phyloP scores from a whole-genome alignment of 1,284 basidiomycete species.

The Ganoderma lucidum region DNA sequence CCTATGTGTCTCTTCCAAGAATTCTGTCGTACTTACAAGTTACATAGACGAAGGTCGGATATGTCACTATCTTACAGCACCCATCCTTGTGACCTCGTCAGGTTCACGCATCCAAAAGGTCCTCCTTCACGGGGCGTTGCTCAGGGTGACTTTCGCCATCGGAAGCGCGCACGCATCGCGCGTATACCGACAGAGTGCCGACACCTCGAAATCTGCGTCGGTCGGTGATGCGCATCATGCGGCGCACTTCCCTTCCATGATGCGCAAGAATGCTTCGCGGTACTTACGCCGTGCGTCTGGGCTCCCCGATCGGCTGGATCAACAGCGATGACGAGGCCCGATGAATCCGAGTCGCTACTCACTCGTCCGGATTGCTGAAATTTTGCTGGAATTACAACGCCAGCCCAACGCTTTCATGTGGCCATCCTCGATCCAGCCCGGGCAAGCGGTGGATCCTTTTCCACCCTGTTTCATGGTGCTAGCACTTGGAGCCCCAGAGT shows the following conservation, averaged over 20 bases:
- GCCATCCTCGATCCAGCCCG: background rate
- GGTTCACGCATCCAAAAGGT: background rate
- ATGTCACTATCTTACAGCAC: background rate
- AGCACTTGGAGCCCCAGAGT: background rate
- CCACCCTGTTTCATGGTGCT: background rate
- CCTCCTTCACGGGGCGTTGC: background rate
- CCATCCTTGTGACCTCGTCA: background rate
- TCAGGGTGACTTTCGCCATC: background rate
- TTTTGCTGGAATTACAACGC: too few relatives aligned
- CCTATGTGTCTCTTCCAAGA: background rate
- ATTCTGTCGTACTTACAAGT: background rate
- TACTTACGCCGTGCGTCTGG: background rate
- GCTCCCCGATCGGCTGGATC: background rate
- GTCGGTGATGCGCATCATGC: slow-evolving; percentile 1
- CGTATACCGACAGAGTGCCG: background rate
- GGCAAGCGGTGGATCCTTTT: background rate
- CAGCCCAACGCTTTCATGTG: too few relatives aligned
- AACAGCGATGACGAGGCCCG: background rate
- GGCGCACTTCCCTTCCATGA: background rate
- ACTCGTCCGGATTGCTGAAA: too few relatives aligned
- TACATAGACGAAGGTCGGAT: background rate
- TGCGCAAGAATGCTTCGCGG: background rate
- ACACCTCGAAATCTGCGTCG: background rate
- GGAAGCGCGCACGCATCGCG: background rate
- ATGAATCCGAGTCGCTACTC: background rate